Conservation (phyloP, 148 eudicot genomes). For the Diospyros kaki region DNA sequence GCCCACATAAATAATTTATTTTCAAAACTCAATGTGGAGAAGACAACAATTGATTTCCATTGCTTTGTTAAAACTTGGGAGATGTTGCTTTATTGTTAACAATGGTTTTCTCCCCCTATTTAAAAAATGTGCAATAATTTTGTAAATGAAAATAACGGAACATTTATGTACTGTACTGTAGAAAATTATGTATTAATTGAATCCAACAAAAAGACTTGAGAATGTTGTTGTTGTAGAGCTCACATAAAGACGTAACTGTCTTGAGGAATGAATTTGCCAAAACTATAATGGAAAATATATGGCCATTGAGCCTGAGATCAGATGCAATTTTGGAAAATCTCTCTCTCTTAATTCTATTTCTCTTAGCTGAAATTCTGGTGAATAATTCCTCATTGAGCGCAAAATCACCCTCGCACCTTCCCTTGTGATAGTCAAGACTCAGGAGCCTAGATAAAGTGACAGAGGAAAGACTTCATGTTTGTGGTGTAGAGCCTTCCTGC, state of each 20-base stretch:
- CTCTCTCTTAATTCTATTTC: too few species aligned
- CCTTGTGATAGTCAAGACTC: background rate
- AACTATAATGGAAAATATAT: background rate
- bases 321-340: too few species aligned
- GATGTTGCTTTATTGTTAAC: background rate
- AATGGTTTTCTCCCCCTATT: background rate
- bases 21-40: background rate
- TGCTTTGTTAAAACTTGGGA: background rate
- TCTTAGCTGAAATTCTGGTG: too few species aligned
- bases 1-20: background rate
- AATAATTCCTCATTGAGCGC: too few species aligned
- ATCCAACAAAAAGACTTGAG: too few species aligned
- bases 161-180: too few species aligned
- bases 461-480: background rate
- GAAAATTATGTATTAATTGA: too few species aligned
- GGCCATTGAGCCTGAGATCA: conserved; percentile 1
- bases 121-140: too few species aligned
- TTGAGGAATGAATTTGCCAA: background rate
- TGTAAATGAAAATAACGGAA: too few species aligned
- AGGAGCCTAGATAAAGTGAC: background rate
- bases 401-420: background rate
- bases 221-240: background rate
- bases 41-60: background rate
- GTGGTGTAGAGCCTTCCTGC: background rate
- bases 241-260: background rate